Evolutionary conservation across 1,284 basidiomycete species (phyloP).

Genomic region (Amylostereum chailletii): DNA sequence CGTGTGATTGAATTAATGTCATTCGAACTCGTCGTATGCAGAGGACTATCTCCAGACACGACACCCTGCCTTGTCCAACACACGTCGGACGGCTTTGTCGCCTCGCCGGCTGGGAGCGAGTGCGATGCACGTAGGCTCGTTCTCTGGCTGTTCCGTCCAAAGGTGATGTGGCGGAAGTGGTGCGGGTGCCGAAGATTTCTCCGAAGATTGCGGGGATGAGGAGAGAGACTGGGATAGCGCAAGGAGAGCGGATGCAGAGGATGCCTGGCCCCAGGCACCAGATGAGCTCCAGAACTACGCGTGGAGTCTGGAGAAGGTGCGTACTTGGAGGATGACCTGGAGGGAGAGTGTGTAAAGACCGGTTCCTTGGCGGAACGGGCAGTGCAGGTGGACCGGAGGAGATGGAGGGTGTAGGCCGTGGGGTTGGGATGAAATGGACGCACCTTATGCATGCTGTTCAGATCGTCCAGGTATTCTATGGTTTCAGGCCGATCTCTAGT

Average conservation of each 20-base stretch:
- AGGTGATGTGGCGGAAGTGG: constrained; percentile 30
- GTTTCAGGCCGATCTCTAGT: constrained; percentile 31
- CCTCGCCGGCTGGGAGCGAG: constrained; percentile 38
- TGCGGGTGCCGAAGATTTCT: constrained; percentile 22
- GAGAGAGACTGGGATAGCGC: background rate
- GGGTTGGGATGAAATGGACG: background rate
- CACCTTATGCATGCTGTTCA: constrained; percentile 33
- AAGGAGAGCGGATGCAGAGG: background rate
- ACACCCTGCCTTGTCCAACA: constrained; percentile 29
- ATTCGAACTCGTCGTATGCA: too few species aligned
- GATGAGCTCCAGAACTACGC: too few species aligned
- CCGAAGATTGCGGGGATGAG: background rate
- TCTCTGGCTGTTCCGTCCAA: constrained; percentile 49
- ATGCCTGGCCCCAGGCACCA: background rate
- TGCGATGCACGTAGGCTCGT: constrained; percentile 41
- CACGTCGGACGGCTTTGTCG: constrained; percentile 30
- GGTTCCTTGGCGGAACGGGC: too few species aligned
- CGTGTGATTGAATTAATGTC: too few species aligned
- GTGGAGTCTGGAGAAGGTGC: background rate
- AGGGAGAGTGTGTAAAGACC: constrained; percentile 3
- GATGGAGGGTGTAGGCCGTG: too few species aligned
- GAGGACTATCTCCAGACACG: constrained; percentile 20
- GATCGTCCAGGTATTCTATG: constrained; percentile 28
- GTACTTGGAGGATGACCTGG: constrained; percentile 33
- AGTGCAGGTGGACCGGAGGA: too few species aligned